Conservation (phyloP, 371 early-diverging fungal genomes). For the Mortierella sp. region DNA sequence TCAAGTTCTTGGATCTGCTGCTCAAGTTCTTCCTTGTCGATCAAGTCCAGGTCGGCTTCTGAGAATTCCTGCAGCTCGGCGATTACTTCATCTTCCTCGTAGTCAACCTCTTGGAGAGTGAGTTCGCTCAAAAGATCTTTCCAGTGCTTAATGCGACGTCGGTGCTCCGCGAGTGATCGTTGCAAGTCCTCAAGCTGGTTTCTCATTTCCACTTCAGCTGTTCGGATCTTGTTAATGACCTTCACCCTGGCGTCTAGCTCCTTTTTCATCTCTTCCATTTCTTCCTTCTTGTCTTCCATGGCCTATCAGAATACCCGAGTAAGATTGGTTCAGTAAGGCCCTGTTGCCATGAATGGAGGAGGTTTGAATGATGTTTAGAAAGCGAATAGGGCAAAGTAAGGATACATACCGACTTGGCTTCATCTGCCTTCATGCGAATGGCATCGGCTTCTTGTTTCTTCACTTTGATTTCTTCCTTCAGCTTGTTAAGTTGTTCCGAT, state of each 20-base stretch:
- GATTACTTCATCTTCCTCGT: constrained; percentile 54
- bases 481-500: constrained; percentile 63
- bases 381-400: background rate
- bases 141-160: constrained; percentile 67
- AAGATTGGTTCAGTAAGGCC: background rate
- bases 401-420: constrained; percentile 61
- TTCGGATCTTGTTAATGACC: constrained; percentile 73
- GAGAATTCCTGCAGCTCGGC: constrained; percentile 60
- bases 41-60: constrained; percentile 65
- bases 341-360: background rate
- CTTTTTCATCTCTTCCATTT: constrained; percentile 73
- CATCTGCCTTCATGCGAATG: constrained; percentile 62
- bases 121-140: constrained; percentile 61
- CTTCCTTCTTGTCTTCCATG: constrained; percentile 77
- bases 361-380: too few species aligned
- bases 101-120: constrained; percentile 71
- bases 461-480: constrained; percentile 67
- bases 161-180: constrained; percentile 58
- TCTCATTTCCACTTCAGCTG: constrained; percentile 71
- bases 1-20: constrained; percentile 49
- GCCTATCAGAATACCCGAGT: constrained; percentile 49
- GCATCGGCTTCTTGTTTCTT: constrained; percentile 60
- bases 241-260: constrained; percentile 73
- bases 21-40: constrained; percentile 66
- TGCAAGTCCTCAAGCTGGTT: constrained; percentile 71